Evolutionary conservation across 495 filamentous ascomycete species (phyloP), one percentile per base, ranked within the genome.

Genomic region (Aspergillus taichungensis): DNA sequence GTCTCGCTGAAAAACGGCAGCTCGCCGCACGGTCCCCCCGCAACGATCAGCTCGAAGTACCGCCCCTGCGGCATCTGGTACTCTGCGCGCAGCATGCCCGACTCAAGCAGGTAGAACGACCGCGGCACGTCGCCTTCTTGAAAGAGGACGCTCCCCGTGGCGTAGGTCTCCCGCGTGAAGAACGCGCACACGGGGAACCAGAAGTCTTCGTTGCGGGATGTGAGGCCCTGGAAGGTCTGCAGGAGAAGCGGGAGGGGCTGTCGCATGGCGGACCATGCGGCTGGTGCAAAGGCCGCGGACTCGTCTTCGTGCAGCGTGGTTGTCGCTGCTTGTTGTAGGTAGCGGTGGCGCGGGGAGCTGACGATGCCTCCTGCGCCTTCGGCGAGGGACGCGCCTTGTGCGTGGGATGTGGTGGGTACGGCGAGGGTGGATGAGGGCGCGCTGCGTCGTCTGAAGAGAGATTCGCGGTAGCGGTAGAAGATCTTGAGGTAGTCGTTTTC

Each of bases 1-100:
- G 89, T 95, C 55, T 88, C 85, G 11, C 82, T 85, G 64, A 98
- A 98, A 69, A 98, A 98, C 0, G 92, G 92, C 42, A 97, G 64
- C 64, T 98, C 92, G 24, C 92, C 92, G 56, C 91, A 96, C 8
- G 92, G 95, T 18, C 91, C 89, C 14, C 92, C 92, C 6, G 88
- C 88, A 3, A 96, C 85, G 34, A 98, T 95, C 49, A 87, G 83
- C 59, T 98, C 92, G 38, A 80, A 89, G 54, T 88, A 85, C 51
- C 77, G 75, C 5, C 94, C 92, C 60, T 96, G 92, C 1, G 91
- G 87, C 12, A 90, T 73, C 30, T 91, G 77, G 58, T 97, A 98
- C 52, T 92, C 88, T 1, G 83, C 87, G 31, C 88, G 78, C 28
- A 98, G 74, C 58, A 95, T 88, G 29, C 92, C 92, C 3, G 77